Percentiles rank a stretch among this genome's conserved stretches.
phyloP scores from a whole-genome alignment of 1,284 basidiomycete species.

The Sanguinoderma infundibulare region DNA sequence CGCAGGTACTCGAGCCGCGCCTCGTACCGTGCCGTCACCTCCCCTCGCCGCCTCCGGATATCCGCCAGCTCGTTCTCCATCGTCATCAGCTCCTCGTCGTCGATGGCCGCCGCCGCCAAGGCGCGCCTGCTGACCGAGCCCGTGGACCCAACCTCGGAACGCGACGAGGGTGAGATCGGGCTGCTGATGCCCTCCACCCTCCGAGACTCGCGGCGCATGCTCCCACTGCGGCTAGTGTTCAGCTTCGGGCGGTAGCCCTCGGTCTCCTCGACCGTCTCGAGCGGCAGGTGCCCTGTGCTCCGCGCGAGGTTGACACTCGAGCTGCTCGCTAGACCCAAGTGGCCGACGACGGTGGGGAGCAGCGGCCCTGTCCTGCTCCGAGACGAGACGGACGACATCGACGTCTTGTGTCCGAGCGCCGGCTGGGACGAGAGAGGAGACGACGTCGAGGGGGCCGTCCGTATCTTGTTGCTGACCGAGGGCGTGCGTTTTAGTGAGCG shows the following conservation, averaged over 20 bases:
- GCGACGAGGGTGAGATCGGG: constrained; percentile 18
- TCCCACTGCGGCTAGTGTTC: constrained; percentile 10
- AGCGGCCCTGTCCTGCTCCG: constrained; percentile 32
- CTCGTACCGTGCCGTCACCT: constrained; percentile 68
- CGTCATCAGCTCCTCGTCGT: constrained; percentile 38
- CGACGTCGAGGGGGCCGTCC: constrained; percentile 27
- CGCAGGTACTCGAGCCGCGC: constrained; percentile 69
- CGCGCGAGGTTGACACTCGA: constrained; percentile 51
- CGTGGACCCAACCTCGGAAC: constrained; percentile 23
- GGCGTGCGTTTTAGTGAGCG: constrained; percentile 43
- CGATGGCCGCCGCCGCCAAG: constrained; percentile 4
- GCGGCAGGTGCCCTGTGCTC: constrained; percentile 52
- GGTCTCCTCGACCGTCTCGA: constrained; percentile 54
- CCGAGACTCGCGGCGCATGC: constrained; percentile 13
- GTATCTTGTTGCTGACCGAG: constrained; percentile 43
- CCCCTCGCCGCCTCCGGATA: constrained; percentile 62
- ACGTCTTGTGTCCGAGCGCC: constrained; percentile 49
- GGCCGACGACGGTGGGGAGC: constrained; percentile 26
- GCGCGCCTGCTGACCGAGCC: constrained; percentile 16
- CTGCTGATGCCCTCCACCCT: constrained; percentile 14
- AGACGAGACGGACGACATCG: constrained; percentile 52
- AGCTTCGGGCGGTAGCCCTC: constrained; percentile 30
- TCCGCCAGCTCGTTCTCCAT: constrained; percentile 61
- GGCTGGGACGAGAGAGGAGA: constrained; percentile 33
- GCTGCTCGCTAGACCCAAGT: constrained; percentile 42